phyloP scores from a whole-genome alignment of 2,329 filamentous ascomycete genomes.

The Ophiostoma ulmi region DNA sequence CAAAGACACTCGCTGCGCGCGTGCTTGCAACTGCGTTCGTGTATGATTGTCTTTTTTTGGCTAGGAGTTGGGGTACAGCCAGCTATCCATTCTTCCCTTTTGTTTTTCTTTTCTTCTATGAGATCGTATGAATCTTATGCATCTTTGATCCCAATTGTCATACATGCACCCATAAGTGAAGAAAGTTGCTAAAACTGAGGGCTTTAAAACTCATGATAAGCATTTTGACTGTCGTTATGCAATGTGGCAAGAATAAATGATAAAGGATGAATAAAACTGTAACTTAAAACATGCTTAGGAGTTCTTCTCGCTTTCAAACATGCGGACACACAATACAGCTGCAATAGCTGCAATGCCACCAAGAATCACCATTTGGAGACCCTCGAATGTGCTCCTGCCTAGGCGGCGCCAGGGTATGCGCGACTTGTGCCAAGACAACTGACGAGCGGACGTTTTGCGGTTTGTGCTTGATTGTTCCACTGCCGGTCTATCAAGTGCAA shows the following conservation, averaged over 20 bases:
- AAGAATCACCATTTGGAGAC: conserved; percentile 33
- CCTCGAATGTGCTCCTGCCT: conserved; percentile 30
- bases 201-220: too few species aligned
- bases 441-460: neutral
- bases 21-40: conserved; percentile 14
- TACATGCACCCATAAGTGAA: neutral
- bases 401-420: conserved; percentile 29
- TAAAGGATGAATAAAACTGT: too few species aligned
- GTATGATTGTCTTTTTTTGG: neutral
- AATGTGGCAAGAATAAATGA: neutral
- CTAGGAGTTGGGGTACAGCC: neutral
- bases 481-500: conserved; percentile 23
- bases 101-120: neutral
- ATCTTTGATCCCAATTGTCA: neutral
- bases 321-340: conserved; percentile 33
- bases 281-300: neutral
- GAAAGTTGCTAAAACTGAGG: neutral
- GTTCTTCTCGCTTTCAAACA: conserved; percentile 28
- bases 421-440: conserved; percentile 7
- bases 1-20: neutral
- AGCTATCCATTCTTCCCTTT: neutral
- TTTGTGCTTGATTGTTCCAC: neutral
- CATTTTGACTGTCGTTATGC: neutral
- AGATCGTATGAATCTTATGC: neutral
- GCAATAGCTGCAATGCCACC: conserved; percentile 33